Evolutionary conservation across 768 basidiomycete species (phyloP).

Genomic region (Hypsizygus marmoreus): DNA sequence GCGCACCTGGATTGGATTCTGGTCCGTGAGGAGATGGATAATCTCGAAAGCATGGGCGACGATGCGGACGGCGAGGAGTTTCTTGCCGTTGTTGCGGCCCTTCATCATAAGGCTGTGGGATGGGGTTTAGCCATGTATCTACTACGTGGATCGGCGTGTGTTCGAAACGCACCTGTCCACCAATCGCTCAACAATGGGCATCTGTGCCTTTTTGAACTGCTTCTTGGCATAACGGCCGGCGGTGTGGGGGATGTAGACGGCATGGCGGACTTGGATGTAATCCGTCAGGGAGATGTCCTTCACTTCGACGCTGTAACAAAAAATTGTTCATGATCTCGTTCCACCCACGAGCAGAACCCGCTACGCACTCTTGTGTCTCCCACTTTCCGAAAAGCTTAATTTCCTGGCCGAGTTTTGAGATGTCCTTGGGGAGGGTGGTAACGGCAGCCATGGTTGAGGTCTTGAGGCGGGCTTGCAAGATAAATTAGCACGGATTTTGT

Average conservation of each 20-base stretch:
- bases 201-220: slow-evolving; percentile 99
- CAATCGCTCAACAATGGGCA: slow-evolving; percentile 99
- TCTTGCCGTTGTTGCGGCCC: slow-evolving; percentile 99
- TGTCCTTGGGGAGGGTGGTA: slow-evolving; percentile 79
- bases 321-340: slow-evolving; percentile 1
- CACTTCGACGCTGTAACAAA: slow-evolving; percentile 79
- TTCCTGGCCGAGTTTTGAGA: slow-evolving; percentile 79
- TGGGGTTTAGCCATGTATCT: slow-evolving; percentile 1
- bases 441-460: slow-evolving; percentile 59
- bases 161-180: slow-evolving; percentile 79
- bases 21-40: slow-evolving; percentile 99
- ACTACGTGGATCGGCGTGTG: background rate
- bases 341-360: background rate
- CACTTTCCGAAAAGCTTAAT: slow-evolving; percentile 99
- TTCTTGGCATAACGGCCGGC: slow-evolving; percentile 99
- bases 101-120: slow-evolving; percentile 95
- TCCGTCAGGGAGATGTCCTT: slow-evolving; percentile 99
- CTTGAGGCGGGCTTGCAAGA: slow-evolving; percentile 31
- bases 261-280: slow-evolving; percentile 98
- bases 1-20: slow-evolving; percentile 97
- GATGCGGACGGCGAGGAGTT: slow-evolving; percentile 97
- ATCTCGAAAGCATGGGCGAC: slow-evolving; percentile 99
- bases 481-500: slow-evolving; percentile 29
- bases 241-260: slow-evolving; percentile 97
- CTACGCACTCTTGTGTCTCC: slow-evolving; percentile 92